Evolutionary conservation across 2,329 filamentous ascomycete genomes (phyloP).

Genomic region (Colletotrichum spaethianum): DNA sequence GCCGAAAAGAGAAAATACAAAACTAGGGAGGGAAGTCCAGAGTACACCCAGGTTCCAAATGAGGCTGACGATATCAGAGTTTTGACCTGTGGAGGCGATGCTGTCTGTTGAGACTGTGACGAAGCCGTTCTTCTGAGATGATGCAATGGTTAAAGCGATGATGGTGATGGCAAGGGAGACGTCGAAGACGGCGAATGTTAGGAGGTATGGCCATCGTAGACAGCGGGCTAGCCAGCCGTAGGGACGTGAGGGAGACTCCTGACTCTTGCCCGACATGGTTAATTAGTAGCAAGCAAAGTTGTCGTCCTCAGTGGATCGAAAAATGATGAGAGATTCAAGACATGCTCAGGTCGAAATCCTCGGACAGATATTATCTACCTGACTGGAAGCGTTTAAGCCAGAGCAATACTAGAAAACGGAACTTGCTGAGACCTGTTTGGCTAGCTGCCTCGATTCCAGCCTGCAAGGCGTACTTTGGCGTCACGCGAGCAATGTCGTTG

Average conservation of each 20-base stretch:
- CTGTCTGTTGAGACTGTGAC: not conserved
- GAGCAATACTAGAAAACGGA: too few relatives aligned
- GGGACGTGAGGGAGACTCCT: not conserved
- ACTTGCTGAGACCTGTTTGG: not conserved
- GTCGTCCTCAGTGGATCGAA: too few relatives aligned
- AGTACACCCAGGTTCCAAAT: not conserved
- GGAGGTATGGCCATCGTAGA: slow-evolving; percentile 1
- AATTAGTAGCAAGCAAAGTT: not conserved
- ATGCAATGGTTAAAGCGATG: not conserved
- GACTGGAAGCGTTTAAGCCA: not conserved
- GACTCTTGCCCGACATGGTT: not conserved
- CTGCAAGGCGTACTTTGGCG: not conserved
- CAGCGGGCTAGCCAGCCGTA: not conserved
- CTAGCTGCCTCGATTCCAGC: not conserved
- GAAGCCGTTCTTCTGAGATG: slow-evolving; percentile 15
- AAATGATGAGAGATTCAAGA: not conserved
- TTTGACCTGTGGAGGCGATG: not conserved
- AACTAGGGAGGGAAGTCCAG: slow-evolving; percentile 15
- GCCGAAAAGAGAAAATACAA: slow-evolving; percentile 16
- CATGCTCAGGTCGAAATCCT: not conserved
- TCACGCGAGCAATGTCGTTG: not conserved
- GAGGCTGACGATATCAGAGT: not conserved
- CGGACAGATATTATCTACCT: too few relatives aligned
- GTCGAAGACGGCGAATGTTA: slow-evolving; percentile 6
- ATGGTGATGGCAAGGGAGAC: slow-evolving; percentile 2